Evolutionary conservation across 805 yeast species (phyloP), one percentile per base, ranked within the genome.

Genomic region (Dipodascus albidus): DNA sequence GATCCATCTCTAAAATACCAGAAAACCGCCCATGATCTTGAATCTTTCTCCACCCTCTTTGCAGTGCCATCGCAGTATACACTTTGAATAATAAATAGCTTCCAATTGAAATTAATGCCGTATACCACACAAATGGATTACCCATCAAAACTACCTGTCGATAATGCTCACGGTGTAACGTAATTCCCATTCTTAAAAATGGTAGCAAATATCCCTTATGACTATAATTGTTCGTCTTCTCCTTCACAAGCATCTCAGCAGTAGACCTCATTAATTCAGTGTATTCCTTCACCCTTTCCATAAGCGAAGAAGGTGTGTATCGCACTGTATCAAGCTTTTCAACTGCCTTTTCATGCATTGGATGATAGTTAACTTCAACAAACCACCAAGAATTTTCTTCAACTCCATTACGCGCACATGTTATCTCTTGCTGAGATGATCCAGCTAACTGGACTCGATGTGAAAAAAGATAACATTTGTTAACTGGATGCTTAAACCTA

Each of bases 371-470:
- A 54, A 67, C 67, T 59, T 85, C 93, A 52, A 85, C 70, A 58
- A 70, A 77, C 81, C 89, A 86, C 48, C 78, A 66, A 0, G 88
- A 72, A 58, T 80, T 75, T 14, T 75, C 74, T 33, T 71, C 64
- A 2, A 75, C 75, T 4, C 95, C 87, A 15, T 76, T 77, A 31
- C 78, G 79, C 42, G 84, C 74, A 67, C 96, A 87, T 23, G 84
- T 67, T 2, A 87, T 87, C 70, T 87, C 96, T 63, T 80, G 81
- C 60, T 85, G 91, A 35, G 70, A 68, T 57, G 73, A 73, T 1
- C 82, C 95, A 87, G 88, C 91, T 44, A 87, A 68, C 58, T 70
- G 74, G 3, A 72, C 72, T 33, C 76, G 77, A 60, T 85, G 91
- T 8, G 83, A 76, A 56, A 85, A 62, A 50, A 87, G 62, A 14